Evolutionary conservation across 2,329 filamentous ascomycete genomes (phyloP), one percentile per base, ranked within the genome.

Genomic region (Trichoderma sp.): DNA sequence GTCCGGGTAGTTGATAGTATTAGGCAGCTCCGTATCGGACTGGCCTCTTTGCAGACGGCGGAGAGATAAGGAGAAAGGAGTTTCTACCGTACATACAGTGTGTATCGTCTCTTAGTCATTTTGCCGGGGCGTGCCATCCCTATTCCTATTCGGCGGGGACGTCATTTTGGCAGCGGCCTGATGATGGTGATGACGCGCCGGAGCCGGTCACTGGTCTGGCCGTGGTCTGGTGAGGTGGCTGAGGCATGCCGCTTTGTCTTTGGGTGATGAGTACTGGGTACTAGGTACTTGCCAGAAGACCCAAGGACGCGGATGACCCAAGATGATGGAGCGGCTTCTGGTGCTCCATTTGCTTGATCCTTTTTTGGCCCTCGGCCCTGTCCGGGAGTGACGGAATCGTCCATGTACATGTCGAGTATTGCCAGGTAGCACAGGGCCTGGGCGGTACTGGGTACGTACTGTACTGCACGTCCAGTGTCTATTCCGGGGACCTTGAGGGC

Each of bases 141-240:
- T 34, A 57, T 65, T 50, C 37, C 37, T 42, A 60, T 61, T 57
- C 52, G 52, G 61, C 61, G 63, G 63, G 64, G 56, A 61, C 64
- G 64, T 67, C 64, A 67, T 67, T 67, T 67, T 54, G 56, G 56
- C 64, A 67, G 15, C 37, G 57, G 39, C 56, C 64, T 54, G 56
- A 29, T 67, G 64, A 66, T 64, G 64, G 45, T 52, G 67, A 68
- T 68, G 67, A 68, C 67, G 67, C 67, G 67, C 59, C 52, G 60
- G 67, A 59, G 42, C 64, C 56, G 56, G 64, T 67, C 56, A 68
- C 50, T 59, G 50, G 45, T 45, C 52, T 68, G 59, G 57, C 25
- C 37, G n/a, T 61, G 65, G 65, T 67, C 65, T 60, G 56, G 52
- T 67, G 65, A 67, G 66, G 58, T 64, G 52, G 54, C 66, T 64